Conservation (phyloP, 2,329 filamentous ascomycete genomes). For the Domatiomyces catenatus region DNA sequence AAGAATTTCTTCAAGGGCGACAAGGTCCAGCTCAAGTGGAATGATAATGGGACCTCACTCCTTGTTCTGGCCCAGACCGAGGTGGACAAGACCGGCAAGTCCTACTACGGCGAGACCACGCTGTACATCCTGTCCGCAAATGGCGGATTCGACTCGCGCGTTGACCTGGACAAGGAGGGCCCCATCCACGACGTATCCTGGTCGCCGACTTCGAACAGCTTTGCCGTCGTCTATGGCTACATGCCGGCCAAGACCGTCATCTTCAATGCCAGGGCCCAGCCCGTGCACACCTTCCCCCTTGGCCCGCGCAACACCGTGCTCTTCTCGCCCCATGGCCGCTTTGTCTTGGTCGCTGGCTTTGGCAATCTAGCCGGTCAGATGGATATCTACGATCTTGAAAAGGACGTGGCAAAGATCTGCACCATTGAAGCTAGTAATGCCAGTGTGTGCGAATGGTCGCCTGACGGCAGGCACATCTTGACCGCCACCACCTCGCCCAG, state of each 20-base stretch:
- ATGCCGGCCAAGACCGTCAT: conserved; percentile 99
- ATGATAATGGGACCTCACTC: conserved; percentile 73
- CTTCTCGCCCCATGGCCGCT: conserved; percentile 86
- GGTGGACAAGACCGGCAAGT: conserved; percentile 96
- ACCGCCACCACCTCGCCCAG: conserved; percentile 95
- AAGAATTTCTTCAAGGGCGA: conserved; percentile 99
- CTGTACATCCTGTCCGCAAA: conserved; percentile 88
- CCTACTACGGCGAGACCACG: conserved; percentile 96
- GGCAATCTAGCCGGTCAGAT: conserved; percentile 95
- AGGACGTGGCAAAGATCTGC: conserved; percentile 80
- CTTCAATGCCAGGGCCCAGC: conserved; percentile 76
- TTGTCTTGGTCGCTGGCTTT: conserved; percentile 87
- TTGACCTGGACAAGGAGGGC: conserved; percentile 88
- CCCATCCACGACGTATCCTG: conserved; percentile 97
- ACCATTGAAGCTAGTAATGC: conserved; percentile 93
- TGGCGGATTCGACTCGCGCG: conserved; percentile 79
- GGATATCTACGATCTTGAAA: conserved; percentile 91
- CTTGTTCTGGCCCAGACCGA: conserved; percentile 95
- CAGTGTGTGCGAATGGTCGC: conserved; percentile 93
- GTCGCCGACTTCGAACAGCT: conserved; percentile 95
- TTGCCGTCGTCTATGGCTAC: conserved; percentile 92
- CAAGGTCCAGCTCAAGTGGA: conserved; percentile 98
- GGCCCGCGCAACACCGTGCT: conserved; percentile 84
- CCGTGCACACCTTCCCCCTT: conserved; percentile 72
- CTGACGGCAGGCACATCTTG: conserved; percentile 86